Conservation (phyloP, 306 rosid genomes). For the Oemleria cerasiformis region DNA sequence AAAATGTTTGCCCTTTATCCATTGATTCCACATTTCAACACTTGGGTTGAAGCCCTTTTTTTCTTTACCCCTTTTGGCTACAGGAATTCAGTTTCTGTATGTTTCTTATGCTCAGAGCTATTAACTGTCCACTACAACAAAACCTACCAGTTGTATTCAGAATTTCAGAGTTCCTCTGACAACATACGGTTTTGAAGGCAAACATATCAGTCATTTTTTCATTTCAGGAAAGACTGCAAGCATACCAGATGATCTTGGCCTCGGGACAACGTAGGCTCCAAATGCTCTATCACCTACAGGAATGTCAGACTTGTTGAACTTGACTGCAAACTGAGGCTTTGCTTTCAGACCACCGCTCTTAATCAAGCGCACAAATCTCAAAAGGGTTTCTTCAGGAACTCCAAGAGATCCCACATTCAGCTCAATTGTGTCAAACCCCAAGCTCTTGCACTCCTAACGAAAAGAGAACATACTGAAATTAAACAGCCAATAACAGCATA, state of each 20-base stretch:
- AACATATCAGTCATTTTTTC: not conserved
- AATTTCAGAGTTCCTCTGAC: not conserved
- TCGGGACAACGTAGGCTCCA: constrained; percentile 72
- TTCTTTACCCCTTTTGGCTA: not conserved
- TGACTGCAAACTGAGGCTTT: constrained; percentile 76
- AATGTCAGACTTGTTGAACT: constrained; percentile 71
- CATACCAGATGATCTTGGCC: constrained; percentile 75
- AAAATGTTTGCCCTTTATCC: not conserved
- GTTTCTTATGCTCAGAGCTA: not conserved
- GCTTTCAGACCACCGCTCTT: constrained; percentile 76
- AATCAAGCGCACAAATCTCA: constrained; percentile 70
- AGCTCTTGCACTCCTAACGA: constrained; percentile 74
- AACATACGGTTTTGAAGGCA: not conserved
- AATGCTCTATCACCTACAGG: constrained; percentile 70
- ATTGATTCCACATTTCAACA: not conserved
- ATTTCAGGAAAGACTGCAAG: not conserved
- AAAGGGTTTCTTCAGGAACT: constrained; percentile 78
- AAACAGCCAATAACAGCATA: not conserved
- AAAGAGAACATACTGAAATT: not conserved
- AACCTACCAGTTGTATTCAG: not conserved
- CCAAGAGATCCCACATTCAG: constrained; percentile 66
- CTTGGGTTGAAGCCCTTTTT: not conserved
- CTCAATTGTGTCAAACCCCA: constrained; percentile 85
- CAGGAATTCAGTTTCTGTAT: not conserved
- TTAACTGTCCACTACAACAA: not conserved